Evolutionary conservation across 768 basidiomycete species (phyloP), one percentile per base, ranked within the genome.

Genomic region (Lentinula aciculospora): DNA sequence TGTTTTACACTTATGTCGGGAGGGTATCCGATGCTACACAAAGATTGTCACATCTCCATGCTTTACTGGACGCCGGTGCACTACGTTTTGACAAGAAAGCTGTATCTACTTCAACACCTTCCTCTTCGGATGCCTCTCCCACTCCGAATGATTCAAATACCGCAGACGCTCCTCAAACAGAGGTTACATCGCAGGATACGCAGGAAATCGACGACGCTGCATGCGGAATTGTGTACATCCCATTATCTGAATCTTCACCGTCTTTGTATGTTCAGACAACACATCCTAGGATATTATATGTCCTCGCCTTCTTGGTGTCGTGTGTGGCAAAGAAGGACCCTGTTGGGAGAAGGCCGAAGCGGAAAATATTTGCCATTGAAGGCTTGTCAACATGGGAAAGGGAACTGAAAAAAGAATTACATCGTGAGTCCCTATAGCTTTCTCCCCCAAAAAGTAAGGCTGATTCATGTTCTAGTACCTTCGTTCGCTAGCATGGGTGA

Each of bases 311-410:
- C 66, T 79, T 91, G 4, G 71, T 89, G 39, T 86, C 83, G 62
- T 78, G 80, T 4, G 72, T 81, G 1, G 80, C 86, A 0, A 89
- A 89, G 63, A 81, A 87, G 13, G 89, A 92, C 64, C 79, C 85
- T 0, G 81, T 86, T 0, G 91, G 89, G 39, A 76, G 87, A 25
- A 85, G 82, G 54, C 89, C 90, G 3, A 88, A 86, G 72, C 78
- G 85, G 58, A 84, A 81, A 47, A 72, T 88, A 0, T 92, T 90
- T 70, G 83, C 87, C 0, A 68, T 68, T 5, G 88, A 88, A 60
- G 90, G 88, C 0, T 62, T 69, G n/a, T 53, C 59, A 6, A 58
- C 61, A 5, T 72, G 67, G 65, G 68, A 69, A 36, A 65, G 63
- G 10, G 71, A 73, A 48, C 55, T 58, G 4, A 49, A 42, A 25